Evolutionary conservation across 257 asterid genomes (phyloP).

Genomic region (Gentiana dahurica): DNA sequence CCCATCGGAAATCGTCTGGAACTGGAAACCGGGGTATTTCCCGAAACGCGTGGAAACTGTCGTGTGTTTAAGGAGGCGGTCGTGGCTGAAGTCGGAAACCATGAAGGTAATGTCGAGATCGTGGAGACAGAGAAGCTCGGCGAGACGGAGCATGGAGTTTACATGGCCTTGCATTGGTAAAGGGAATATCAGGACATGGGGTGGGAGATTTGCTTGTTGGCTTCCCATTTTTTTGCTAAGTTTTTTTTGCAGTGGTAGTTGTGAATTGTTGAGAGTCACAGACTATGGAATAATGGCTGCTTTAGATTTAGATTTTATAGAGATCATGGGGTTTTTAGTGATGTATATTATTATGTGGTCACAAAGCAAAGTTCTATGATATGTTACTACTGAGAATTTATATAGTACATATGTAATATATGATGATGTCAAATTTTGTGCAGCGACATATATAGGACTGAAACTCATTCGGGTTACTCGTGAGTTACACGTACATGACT

Average conservation of each 20-base stretch:
- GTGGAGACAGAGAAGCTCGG: slow-evolving; percentile 37
- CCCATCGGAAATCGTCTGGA: slow-evolving; percentile 36
- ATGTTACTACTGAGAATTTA: no score
- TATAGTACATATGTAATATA: no score
- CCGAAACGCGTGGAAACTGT: slow-evolving; percentile 13
- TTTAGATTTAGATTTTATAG: no score
- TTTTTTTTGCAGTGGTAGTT: not conserved
- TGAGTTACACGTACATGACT: no score
- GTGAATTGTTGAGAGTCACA: no score
- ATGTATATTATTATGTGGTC: no score
- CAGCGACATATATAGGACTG: no score
- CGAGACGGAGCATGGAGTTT: slow-evolving; percentile 36
- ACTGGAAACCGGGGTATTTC: slow-evolving; percentile 23
- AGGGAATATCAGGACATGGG: slow-evolving; percentile 42
- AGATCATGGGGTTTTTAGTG: no score
- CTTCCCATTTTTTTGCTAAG: slow-evolving; percentile 9
- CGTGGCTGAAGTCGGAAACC: slow-evolving; percentile 24
- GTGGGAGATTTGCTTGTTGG: slow-evolving; percentile 9
- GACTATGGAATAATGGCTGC: no score
- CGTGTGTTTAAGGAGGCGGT: slow-evolving; percentile 27
- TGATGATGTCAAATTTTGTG: no score
- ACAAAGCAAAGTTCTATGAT: no score
- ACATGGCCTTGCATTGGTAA: slow-evolving; percentile 34
- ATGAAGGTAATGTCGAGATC: slow-evolving; percentile 27
- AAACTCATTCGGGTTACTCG: no score